These are phyloP conservation scores for Huntiella moniliformis DNA, from an alignment of 2,329 filamentous ascomycete genomes.

Conservation along the genomic window DNA sequence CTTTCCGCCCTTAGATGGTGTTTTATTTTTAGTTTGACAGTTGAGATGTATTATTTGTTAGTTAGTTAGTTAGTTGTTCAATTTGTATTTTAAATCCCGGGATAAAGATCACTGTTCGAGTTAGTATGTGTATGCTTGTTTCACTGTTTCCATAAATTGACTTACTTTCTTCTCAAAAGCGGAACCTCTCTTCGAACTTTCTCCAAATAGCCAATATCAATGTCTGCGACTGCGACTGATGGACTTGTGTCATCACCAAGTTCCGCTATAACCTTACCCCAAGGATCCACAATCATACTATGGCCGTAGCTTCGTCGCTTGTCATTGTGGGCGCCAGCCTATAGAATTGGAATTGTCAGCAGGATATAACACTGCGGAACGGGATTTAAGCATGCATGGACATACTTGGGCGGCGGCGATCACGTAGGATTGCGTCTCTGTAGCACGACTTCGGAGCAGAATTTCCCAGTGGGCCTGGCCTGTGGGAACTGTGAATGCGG, in stretches of 20 bases:
- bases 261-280: conserved; percentile 51
- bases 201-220: conserved; percentile 29
- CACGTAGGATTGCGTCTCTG: conserved; percentile 78
- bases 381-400: background rate
- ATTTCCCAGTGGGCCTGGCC: conserved; percentile 74
- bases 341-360: background rate
- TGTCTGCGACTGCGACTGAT: conserved; percentile 35
- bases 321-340: conserved; percentile 48
- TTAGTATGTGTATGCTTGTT: background rate
- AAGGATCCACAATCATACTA: conserved; percentile 70
- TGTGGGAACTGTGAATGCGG: conserved; percentile 75
- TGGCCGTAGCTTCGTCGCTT: conserved; percentile 70
- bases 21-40: too few relatives aligned
- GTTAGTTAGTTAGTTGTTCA: too few relatives aligned
- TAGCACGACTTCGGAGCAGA: conserved; percentile 59
- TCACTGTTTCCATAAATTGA: background rate
- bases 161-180: conserved; percentile 32
- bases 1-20: background rate
- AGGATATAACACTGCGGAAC: background rate
- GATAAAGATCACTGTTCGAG: background rate
- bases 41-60: too few relatives aligned
- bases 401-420: conserved; percentile 59
- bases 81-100: background rate
- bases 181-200: conserved; percentile 34
- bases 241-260: conserved; percentile 23